phyloP scores from a whole-genome alignment of 2,329 filamentous ascomycete genomes.

The Pseudogymnoascus sp. region DNA sequence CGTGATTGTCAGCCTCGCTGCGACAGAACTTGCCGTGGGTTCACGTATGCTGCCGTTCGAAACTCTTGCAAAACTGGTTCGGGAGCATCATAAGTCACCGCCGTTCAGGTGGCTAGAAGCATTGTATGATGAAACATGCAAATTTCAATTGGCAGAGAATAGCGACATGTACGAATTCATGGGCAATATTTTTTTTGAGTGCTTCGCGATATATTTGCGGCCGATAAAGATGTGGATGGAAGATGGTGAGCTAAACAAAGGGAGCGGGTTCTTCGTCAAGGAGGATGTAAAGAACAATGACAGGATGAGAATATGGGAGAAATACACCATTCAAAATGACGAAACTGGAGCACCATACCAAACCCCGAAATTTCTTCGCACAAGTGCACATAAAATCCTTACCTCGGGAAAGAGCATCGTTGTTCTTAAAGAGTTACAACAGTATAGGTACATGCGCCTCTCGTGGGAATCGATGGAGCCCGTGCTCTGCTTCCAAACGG shows the following conservation, averaged over 20 bases:
- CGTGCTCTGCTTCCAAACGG: slow-evolving; percentile 47
- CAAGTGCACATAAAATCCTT: slow-evolving; percentile 66
- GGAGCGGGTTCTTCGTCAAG: slow-evolving; percentile 66
- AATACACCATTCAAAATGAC: slow-evolving; percentile 57
- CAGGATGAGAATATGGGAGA: slow-evolving; percentile 31
- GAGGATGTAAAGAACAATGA: slow-evolving; percentile 51
- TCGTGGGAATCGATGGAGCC: slow-evolving; percentile 34
- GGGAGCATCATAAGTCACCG: slow-evolving; percentile 18
- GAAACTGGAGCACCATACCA: slow-evolving; percentile 50
- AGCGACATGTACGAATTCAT: slow-evolving; percentile 54
- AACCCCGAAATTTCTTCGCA: slow-evolving; percentile 67
- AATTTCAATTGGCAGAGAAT: slow-evolving; percentile 63
- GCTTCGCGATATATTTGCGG: slow-evolving; percentile 72
- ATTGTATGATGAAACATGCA: slow-evolving; percentile 62
- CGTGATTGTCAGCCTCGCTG: slow-evolving; percentile 58
- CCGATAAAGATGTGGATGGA: slow-evolving; percentile 83
- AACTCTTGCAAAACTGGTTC: slow-evolving; percentile 44
- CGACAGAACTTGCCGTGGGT: slow-evolving; percentile 51
- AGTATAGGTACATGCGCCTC: slow-evolving; percentile 34
- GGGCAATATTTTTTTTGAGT: slow-evolving; percentile 67
- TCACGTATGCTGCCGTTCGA: slow-evolving; percentile 47
- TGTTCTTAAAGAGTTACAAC: slow-evolving; percentile 66
- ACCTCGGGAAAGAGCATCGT: slow-evolving; percentile 83
- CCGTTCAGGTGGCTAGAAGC: slow-evolving; percentile 71
- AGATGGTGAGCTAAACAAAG: slow-evolving; percentile 61